Evolutionary conservation across 495 filamentous ascomycete species (phyloP), one percentile per base, ranked within the genome.

Genomic region (Darksidea phi): DNA sequence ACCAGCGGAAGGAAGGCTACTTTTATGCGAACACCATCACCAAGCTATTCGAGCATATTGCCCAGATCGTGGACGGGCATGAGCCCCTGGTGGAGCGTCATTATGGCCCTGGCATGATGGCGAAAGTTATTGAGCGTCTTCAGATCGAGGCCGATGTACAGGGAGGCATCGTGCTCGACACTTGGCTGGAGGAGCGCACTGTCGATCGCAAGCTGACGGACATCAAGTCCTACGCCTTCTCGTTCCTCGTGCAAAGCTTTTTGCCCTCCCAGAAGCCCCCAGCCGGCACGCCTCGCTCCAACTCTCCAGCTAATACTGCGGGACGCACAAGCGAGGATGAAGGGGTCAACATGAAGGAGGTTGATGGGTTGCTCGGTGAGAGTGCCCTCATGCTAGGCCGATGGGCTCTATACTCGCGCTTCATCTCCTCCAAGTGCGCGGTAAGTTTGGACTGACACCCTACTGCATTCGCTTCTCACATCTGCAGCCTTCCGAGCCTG

Each of bases 111-210:
- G 88, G 93, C 34, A 91, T 87, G 76, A 97, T 97, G 95, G 83
- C 88, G n/a, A 91, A 85, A 68, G 95, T 98, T 54, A 91, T 97
- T 70, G 91, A 97, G 75, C 82, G 90, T 51, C 74, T 98, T 47
- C 95, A 98, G 73, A 79, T 92, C 41, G 94, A 98, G 74, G 92
- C 89, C 8, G 94, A 98, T 74, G 86, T 96, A 26, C 95, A 97
- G 76, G 94, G 94, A n/a, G 95, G 94, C 56, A 95, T 97, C 63
- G 84, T 98, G 37, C 75, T 98, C 25, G 94, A 98, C 73, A 94
- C 92, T 20, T 98, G 92, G 90, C 83, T 85, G 50, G 94, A 98
- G 64, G 94, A 97, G 70, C 82, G 89, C 47, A 82, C 78, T 38
- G 82, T 98, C 24, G 88, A 90, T 69, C 80, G 92, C 64, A 89